phyloP scores from a whole-genome alignment of 2,329 filamentous ascomycete genomes.

The Corynespora cassiicola region DNA sequence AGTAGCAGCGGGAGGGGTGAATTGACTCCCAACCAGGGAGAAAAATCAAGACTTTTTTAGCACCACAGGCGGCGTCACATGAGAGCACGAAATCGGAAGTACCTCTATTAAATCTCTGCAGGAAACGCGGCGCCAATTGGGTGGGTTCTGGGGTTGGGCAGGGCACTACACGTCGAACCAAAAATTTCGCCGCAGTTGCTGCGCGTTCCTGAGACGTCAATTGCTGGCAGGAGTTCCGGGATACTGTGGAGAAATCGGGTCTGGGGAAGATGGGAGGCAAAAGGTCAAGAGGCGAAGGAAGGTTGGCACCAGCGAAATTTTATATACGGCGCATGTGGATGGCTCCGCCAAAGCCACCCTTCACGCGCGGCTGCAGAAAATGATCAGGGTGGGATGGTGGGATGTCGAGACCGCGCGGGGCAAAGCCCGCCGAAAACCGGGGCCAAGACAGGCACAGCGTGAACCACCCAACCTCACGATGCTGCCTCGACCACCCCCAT shows the following conservation, averaged over 20 bases:
- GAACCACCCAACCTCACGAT: not conserved
- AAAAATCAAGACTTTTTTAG: too few relatives aligned
- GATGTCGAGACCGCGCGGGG: too few relatives aligned
- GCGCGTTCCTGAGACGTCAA: too few relatives aligned
- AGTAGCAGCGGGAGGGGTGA: too few relatives aligned
- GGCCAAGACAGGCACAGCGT: conserved; percentile 6
- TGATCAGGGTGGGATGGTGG: conserved; percentile 4
- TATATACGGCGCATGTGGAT: conserved; percentile 1
- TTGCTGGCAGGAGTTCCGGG: not conserved
- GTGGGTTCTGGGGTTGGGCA: too few relatives aligned
- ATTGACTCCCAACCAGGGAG: too few relatives aligned
- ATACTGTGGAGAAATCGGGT: conserved; percentile 6
- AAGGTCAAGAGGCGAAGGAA: not conserved
- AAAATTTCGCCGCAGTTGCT: too few relatives aligned
- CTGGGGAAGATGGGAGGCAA: conserved; percentile 6
- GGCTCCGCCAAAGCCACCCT: conserved; percentile 10
- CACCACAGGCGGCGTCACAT: too few relatives aligned
- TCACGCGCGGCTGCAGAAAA: conserved; percentile 13
- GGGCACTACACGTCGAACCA: too few relatives aligned
- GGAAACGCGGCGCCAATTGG: too few relatives aligned
- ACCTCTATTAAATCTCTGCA: too few relatives aligned
- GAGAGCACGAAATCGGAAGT: too few relatives aligned
- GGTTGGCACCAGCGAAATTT: not conserved
- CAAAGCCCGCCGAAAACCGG: conserved; percentile 20
- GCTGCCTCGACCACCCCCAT: not conserved